A percentile compares a stretch with the other conserved stretches of the same genome.
Conservation (phyloP, 768 basidiomycete genomes). For the Lactarius akahatsu region DNA sequence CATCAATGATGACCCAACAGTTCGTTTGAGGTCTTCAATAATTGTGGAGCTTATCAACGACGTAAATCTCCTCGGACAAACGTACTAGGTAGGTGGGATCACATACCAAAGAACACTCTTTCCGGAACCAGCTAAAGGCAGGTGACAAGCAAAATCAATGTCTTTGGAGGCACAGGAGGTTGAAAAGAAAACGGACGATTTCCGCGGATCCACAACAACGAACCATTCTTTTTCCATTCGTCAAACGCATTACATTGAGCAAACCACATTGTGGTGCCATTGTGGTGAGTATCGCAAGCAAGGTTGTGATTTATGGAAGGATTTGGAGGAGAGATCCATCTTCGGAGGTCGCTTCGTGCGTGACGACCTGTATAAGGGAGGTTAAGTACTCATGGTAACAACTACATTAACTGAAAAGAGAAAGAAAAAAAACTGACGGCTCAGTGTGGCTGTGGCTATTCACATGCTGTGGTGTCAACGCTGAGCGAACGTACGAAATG, state of each 20-base stretch:
- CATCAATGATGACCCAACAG: neutral
- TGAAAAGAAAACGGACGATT: constrained; percentile 1
- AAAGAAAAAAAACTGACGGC: neutral
- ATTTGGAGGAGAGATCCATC: constrained; percentile 13
- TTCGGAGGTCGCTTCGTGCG: neutral
- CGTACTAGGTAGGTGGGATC: neutral
- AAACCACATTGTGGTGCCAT: constrained; percentile 7
- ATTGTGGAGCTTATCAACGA: constrained; percentile 4
- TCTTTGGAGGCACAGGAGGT: neutral
- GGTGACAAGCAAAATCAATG: neutral
- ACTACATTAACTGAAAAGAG: neutral
- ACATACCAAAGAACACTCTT: constrained; percentile 13
- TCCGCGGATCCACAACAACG: constrained; percentile 11
- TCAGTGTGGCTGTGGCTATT: neutral
- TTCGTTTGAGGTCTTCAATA: constrained; percentile 4
- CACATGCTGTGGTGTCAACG: neutral
- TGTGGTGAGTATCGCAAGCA: neutral
- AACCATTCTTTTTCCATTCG: constrained; percentile 3
- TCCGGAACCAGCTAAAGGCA: constrained; percentile 10
- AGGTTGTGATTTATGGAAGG: constrained; percentile 8
- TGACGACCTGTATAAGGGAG: neutral
- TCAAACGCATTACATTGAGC: neutral
- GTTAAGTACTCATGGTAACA: neutral
- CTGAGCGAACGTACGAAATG: too few species aligned
- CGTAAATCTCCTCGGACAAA: neutral